Evolutionary conservation across 306 rosid species (phyloP), one percentile per base, ranked within the genome.

Genomic region (Prunus davidiana): DNA sequence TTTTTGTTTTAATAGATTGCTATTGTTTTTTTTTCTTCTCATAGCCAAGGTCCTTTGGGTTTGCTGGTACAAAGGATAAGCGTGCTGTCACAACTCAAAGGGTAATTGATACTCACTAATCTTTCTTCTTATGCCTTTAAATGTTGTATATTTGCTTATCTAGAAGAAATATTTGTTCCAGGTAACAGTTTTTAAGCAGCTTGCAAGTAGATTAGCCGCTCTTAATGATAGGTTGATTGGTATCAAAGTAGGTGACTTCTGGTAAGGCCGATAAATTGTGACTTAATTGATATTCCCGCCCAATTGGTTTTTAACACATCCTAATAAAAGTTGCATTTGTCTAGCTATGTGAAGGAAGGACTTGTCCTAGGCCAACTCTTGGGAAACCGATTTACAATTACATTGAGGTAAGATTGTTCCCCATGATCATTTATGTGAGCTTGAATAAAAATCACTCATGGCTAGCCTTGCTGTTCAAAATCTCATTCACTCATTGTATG

Each of bases 11-110:
- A 57, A 63, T 75, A 79, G 67, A 64, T 73, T 79, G 70, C 38
- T 78, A 54, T 49, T 76, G 54, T 46, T 79, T 66, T 27, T 27
- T 30, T 28, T 63, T 19, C 9, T 76, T 79, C 68, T 38, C 80
- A 75, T 91, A 95, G 97, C 82, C 93, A 69, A 90, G 87, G 80
- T 93, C 97, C 76, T 95, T 95, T 85, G 99, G 99, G 78, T 95
- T 95, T 84, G 88, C 99, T 16, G 99, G 99, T 69, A 95, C 97
- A 47, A 95, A 95, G 85, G 99, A 95, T 75, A 95, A 95, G 76
- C 99, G 97, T 12, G 79, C 99, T 78, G 89, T 95, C 83, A 63
- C 97, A 5, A 89, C 92, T 81, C 99, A 92, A 87, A 89, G 96
- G 93, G 99, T 95, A 89, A 81, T 79, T 46, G 25, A 25, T 82